Base-by-base conservation (phyloP, 345 rosid species). In the Carallia brachiata region DNA sequence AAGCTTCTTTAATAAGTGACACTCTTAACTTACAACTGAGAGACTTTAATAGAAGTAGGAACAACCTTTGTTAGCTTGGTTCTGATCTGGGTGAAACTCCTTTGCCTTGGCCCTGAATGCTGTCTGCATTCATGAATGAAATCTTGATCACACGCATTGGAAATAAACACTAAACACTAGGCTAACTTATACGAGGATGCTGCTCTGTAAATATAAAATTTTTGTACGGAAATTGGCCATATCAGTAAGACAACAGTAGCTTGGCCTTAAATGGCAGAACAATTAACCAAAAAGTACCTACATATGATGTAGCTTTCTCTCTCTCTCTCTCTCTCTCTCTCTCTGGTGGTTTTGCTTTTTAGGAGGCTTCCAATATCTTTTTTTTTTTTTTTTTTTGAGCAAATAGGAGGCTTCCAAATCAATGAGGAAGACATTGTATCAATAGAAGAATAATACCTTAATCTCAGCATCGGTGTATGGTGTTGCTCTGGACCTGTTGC, bases 71-170 rank as follows among this genome's bases (percentile, higher is more conserved):
- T 90, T 85, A 75, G 82, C 84, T 66, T 89, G 96, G 85, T 95
- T 92, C 80, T 95, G 97, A 81, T 95, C 97, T 0, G 99, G 99
- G 72, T 95, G 99, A 66, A 91, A 92, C 72, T 90, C 86, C 91
- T 80, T 82, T 50, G 97, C 97, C 77, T 91, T 92, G 40, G 78
- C 77, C 83, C 97, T 85, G 79, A 90, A 95, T 37, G 99, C 96
- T 9, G 84, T 86, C 99, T 90, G 89, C 84, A 56, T 3, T 56
- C 32, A 56, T 7, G 60, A 56, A 27, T 13, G 27, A 8, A 56
- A 56, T 5, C 30, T 40, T 3, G 48, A 9, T 44, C 50, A 44
- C 47, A 40, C 13, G 50, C 50, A 44, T 4, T 44, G 50, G 30
- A 36, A 36, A n/a, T 18, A 19, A 69, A 70, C 32, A 61, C 31